phyloP scores from a whole-genome alignment of 2,329 filamentous ascomycete genomes.

The Curvularia lunata region DNA sequence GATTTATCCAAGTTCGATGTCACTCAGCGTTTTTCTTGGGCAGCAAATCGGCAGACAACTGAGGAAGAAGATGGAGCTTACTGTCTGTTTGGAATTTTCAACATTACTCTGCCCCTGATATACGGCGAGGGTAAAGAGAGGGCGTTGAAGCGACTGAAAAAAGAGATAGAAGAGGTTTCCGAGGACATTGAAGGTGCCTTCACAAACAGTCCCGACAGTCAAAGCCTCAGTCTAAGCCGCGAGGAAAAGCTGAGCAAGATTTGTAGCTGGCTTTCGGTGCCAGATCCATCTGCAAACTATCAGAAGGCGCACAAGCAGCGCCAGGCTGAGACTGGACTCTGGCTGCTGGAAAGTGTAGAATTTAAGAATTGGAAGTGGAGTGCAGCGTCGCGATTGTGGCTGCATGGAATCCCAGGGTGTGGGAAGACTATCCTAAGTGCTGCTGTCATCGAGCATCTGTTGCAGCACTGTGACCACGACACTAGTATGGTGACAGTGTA shows the following conservation, averaged over 20 bases:
- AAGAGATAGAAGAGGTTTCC: no score
- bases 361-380: conserved; percentile 44
- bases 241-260: conserved; percentile 14
- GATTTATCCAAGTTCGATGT: conserved; percentile 17
- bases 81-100: conserved; percentile 23
- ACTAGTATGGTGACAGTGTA: conserved; percentile 22
- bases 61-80: conserved; percentile 25
- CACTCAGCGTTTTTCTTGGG: conserved; percentile 28
- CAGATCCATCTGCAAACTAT: conserved; percentile 47
- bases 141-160: no score
- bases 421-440: conserved; percentile 53
- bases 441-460: conserved; percentile 44
- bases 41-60: conserved; percentile 30
- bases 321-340: conserved; percentile 44
- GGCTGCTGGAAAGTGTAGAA: conserved; percentile 40
- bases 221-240: neutral
- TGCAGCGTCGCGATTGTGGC: conserved; percentile 45
- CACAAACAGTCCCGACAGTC: neutral
- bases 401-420: conserved; percentile 52
- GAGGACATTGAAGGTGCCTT: no score
- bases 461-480: conserved; percentile 21
- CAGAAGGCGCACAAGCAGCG: conserved; percentile 40
- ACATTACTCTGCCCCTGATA: conserved; percentile 14
- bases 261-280: conserved; percentile 43
- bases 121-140: conserved; percentile 24